Percentiles rank a stretch among this genome's conserved stretches.
Conservation (phyloP, 73 alveolate genomes). For the Paramecium biaurelia region DNA sequence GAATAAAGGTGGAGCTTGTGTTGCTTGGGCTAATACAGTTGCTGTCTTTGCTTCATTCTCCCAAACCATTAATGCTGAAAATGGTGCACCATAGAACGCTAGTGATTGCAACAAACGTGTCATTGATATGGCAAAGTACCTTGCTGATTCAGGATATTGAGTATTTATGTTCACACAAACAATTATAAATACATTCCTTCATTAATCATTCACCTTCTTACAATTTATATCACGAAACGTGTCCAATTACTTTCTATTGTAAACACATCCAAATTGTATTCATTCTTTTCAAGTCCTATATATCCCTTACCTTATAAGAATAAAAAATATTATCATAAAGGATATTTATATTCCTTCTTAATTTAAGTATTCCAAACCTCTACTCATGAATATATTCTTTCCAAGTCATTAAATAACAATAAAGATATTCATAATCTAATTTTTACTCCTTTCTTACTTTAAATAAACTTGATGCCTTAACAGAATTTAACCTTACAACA, state of each 20-base stretch:
- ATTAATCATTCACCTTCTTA: neutral
- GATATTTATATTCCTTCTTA: too few species aligned
- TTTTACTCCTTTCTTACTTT: too few species aligned
- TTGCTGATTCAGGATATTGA: conserved; percentile 30
- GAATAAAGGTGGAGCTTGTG: conserved; percentile 45
- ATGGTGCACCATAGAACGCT: conserved; percentile 32
- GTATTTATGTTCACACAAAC: neutral
- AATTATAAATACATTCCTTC: neutral
- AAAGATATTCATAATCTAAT: neutral
- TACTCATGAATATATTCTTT: neutral
- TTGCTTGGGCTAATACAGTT: conserved; percentile 5
- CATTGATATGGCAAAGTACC: conserved; percentile 40
- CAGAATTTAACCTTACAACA: neutral
- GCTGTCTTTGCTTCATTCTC: conserved; percentile 45
- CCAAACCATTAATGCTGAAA: conserved; percentile 48
- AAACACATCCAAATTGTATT: neutral
- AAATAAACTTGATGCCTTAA: too few species aligned
- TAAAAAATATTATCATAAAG: neutral
- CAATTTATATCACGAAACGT: neutral
- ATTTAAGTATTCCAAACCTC: neutral
- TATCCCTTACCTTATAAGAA: neutral
- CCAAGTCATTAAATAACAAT: neutral
- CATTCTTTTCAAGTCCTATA: neutral
- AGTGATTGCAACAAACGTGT: conserved; percentile 40
- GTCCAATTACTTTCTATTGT: neutral